These are phyloP conservation scores for Aspergillus calidoustus DNA, from an alignment of 2,329 filamentous ascomycete species.

Conservation along the genomic window DNA sequence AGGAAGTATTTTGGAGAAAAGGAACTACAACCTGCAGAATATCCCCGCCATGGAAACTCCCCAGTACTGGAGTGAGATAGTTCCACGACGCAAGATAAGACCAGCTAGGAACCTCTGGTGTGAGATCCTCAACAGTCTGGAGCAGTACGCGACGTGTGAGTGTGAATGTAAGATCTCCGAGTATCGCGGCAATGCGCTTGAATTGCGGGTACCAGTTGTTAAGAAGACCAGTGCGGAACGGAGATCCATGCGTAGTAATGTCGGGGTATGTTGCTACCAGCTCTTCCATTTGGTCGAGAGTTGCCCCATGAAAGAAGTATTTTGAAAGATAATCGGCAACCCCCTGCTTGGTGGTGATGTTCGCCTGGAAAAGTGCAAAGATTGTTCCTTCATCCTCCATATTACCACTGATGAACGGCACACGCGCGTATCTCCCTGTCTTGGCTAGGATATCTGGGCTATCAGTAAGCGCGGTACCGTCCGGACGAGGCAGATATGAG, in stretches of 20 bases:
- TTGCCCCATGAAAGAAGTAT: conserved; percentile 65
- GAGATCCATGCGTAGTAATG: conserved; percentile 64
- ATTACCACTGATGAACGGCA: conserved; percentile 71
- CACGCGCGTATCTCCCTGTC: conserved; percentile 60
- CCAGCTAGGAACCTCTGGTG: conserved; percentile 68
- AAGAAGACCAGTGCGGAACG: conserved; percentile 70
- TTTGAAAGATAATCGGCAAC: conserved; percentile 65
- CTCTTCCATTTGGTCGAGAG: conserved; percentile 54
- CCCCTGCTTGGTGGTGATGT: conserved; percentile 65
- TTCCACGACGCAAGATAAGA: conserved; percentile 76
- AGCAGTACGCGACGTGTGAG: conserved; percentile 71
- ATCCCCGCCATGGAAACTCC: conserved; percentile 76
- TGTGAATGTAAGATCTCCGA: conserved; percentile 77
- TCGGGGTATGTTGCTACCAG: conserved; percentile 68
- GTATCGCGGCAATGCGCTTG: conserved; percentile 75
- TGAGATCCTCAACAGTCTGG: conserved; percentile 46
- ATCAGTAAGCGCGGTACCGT: conserved; percentile 64
- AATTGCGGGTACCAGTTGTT: conserved; percentile 77
- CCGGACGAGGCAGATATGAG: conserved; percentile 75
- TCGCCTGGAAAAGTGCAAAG: conserved; percentile 71
- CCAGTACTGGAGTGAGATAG: conserved; percentile 71
- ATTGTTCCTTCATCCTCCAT: conserved; percentile 82
- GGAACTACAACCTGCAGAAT: conserved; percentile 56
- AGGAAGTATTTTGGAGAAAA: neutral
- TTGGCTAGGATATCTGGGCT: conserved; percentile 65